Evolutionary conservation across 768 basidiomycete species (phyloP).

Genomic region (Lyophyllum semitale): DNA sequence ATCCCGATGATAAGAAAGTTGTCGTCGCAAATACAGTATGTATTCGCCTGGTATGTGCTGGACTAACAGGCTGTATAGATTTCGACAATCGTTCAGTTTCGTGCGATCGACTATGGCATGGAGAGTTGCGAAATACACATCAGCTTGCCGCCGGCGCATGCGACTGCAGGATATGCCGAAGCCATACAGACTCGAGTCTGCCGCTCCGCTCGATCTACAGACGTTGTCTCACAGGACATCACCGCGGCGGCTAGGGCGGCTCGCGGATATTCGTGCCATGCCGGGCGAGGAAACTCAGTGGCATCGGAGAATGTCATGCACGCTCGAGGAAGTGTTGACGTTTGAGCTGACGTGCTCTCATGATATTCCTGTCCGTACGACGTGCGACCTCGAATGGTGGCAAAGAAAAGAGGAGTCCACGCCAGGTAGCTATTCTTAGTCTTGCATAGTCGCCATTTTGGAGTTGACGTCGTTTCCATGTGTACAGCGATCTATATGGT

Average conservation of each 20-base stretch:
- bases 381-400: background rate
- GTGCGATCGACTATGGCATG: conserved; percentile 25
- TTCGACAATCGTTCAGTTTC: conserved; percentile 22
- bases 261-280: background rate
- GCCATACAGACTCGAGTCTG: background rate
- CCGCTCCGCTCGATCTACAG: background rate
- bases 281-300: background rate
- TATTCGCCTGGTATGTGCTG: background rate
- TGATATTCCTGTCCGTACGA: background rate
- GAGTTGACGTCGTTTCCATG: background rate
- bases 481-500: background rate
- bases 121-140: conserved; percentile 15
- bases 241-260: background rate
- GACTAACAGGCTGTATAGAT: conserved; percentile 6
- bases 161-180: background rate
- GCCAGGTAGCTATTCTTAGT: background rate
- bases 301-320: background rate
- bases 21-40: conserved; percentile 12
- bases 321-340: conserved; percentile 3
- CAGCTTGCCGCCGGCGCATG: background rate
- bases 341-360: background rate
- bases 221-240: background rate
- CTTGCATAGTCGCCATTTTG: background rate
- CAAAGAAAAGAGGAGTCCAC: background rate
- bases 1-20: conserved; percentile 17